Evolutionary conservation across 768 basidiomycete genomes (phyloP), one percentile per base, ranked within the genome.

Genomic region (Artomyces pyxidatus): DNA sequence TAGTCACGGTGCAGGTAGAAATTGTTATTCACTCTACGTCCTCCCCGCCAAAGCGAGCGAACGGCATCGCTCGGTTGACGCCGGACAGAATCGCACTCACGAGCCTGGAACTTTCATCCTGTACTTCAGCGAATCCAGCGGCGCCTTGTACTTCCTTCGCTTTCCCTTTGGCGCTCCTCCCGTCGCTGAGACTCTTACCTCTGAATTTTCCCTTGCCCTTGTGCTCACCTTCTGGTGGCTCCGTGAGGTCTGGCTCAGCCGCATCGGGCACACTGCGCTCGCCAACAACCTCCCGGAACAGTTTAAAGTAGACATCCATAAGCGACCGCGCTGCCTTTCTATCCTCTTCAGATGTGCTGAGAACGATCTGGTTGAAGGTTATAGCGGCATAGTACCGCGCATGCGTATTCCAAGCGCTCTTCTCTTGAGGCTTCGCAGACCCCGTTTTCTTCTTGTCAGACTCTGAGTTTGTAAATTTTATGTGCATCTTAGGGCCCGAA

Each of bases 61-160:
- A 98, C 0, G 96, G 96, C 48, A 98, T 64, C 2, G 95, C 94
- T 16, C 96, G 88, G 60, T 97, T 97, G 35, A 97, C 84, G 26
- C 95, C 95, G 0, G 91, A 94, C 51, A 99, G 67, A 28, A 97
- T 82, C 2, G 93, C 94, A 12, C 92, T 88, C 32, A 96, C 75
- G 39, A 96, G 69, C 60, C 81, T 88, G 42, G 88, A 87, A 54
- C 91, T 80, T 7, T 74, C 71, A 55, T 92, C 88, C 54, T 90
- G 85, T 11, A 88, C 76, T 58, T 88, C 86, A 12, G 74, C 67
- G 51, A 87, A 85, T 6, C 81, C 83, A 46, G 78, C 81, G 2
- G 79, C 81, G 5, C 79, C 78, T 49, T 71, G 73, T 1, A 73
- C 60, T 55, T 75, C 70, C 48, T 68, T 73, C 29, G 50, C 61